Evolutionary conservation across 495 filamentous ascomycete genomes (phyloP).

Genomic region (Xylaria intraflava): DNA sequence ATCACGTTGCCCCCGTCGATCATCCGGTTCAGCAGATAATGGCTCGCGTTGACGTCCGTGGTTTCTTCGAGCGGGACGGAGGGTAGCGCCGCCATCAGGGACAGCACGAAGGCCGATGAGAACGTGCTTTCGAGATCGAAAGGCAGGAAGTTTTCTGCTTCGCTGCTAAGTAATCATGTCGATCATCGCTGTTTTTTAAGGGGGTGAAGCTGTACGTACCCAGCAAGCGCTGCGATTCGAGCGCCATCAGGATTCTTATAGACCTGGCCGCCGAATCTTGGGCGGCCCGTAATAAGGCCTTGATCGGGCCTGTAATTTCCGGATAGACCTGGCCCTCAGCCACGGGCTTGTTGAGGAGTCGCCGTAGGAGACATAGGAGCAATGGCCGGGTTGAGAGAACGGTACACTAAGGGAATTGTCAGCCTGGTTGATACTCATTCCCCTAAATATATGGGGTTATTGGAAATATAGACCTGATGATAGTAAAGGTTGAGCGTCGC

Average conservation of each 20-base stretch:
- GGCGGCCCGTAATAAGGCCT: background rate
- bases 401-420: background rate
- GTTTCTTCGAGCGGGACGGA: background rate
- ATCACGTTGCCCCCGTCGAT: background rate
- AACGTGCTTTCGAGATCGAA: constrained; percentile 4
- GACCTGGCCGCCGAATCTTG: background rate
- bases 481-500: background rate
- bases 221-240: background rate
- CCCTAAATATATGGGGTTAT: background rate
- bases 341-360: background rate
- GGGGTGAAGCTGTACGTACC: background rate
- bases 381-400: background rate
- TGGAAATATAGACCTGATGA: background rate
- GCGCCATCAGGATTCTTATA: background rate
- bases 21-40: background rate
- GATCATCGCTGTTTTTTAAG: background rate
- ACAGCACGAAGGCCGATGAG: constrained; percentile 1
- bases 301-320: background rate
- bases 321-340: background rate
- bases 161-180: background rate
- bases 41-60: background rate
- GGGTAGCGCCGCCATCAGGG: background rate
- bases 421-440: background rate
- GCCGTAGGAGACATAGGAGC: background rate
- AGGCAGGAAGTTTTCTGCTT: background rate